These are phyloP conservation scores for Lactarius deliciosus DNA, from an alignment of 768 basidiomycete genomes.

Conservation along the genomic window DNA sequence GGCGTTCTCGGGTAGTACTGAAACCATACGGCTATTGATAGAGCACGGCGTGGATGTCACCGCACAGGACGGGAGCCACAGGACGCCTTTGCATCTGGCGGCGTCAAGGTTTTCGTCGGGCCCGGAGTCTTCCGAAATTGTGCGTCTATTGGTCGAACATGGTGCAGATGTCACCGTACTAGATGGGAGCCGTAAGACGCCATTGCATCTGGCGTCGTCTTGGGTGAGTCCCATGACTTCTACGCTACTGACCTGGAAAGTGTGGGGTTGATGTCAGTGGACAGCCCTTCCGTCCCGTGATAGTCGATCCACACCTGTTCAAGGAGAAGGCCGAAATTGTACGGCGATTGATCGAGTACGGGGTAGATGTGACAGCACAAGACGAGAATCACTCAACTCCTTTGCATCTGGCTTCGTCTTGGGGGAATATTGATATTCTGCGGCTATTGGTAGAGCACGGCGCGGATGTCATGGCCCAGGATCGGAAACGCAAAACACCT, in stretches of 20 bases:
- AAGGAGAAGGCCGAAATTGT: background rate
- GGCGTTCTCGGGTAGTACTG: no score
- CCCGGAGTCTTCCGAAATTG: no score
- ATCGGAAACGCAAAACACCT: background rate
- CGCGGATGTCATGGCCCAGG: background rate
- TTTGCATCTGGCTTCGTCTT: background rate
- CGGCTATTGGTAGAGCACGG: no score
- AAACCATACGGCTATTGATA: no score
- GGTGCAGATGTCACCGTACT: background rate
- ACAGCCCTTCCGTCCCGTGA: no score
- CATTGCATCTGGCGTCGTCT: background rate
- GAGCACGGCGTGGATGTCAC: no score
- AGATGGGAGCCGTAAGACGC: background rate
- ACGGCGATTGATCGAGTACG: background rate
- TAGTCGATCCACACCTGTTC: conserved; percentile 45
- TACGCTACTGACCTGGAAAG: no score
- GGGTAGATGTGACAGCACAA: background rate
- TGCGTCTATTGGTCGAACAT: background rate
- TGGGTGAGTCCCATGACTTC: no score
- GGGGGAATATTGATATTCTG: background rate
- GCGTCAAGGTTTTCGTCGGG: no score
- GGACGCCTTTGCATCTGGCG: no score
- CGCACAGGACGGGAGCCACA: no score
- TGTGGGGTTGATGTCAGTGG: no score
- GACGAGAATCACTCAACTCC: background rate